Base-by-base conservation (phyloP, 148 eudicot genomes). In the Camellia japonica region DNA sequence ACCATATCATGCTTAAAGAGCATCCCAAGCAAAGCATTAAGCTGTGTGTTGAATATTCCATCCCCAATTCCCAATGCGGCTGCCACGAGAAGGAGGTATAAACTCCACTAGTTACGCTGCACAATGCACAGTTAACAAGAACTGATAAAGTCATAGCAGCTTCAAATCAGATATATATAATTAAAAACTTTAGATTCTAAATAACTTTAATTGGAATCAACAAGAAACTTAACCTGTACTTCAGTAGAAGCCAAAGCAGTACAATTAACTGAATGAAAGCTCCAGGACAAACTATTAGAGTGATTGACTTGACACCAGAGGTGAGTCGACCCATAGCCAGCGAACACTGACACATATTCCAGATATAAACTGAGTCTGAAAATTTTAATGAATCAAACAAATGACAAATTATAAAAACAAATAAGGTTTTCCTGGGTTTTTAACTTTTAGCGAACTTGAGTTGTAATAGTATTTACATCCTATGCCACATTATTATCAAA, bases 1-100 rank as follows among this genome's bases (percentile, higher is more conserved):
- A 97, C 99, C 97, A 82, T 90, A 81, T 97, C 92, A 71, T 92
- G 84, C 75, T 92, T 92, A 78, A 97, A 97, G 79, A 97, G 97
- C 89, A 97, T 90, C 58, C 95, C 99, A 68, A 97, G 78, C 86
- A 92, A 85, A 75, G 99, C 97, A 86, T 87, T 97, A 60, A 97
- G 86, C 80, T 97, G 99, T 66, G 99, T 97, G 77, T 88, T 90
- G 67, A 97, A 76, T 64, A 97, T 93, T 47, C 99, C 99, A 81
- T 97, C 94, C 15, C 99, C 99, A 55, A 92, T 83, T 38, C 99
- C 99, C 88, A 87, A 90, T 47, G 87, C 78, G 59, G 91, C 91
- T 1, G 97, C 97, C 81, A 94, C 88, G 73, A 92, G 79, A 68
- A 92, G 91, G 10, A 95, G 97, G 80, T 84, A 87, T 58, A 92